Conservation (phyloP, 192 early-diverging fungal species). For the Coemansia sp. region DNA sequence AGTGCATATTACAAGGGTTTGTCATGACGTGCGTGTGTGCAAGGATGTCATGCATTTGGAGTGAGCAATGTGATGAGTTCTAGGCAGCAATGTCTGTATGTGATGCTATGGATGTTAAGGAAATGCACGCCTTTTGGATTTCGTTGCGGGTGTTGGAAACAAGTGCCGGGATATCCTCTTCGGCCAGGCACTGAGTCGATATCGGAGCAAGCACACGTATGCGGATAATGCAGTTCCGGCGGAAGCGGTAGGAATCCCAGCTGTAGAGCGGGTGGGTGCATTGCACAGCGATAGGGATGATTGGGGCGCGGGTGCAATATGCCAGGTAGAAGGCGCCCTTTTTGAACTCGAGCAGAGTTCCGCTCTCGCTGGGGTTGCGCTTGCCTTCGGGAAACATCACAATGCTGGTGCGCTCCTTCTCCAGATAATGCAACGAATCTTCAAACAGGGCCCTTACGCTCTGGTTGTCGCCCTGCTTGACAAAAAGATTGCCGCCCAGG, state of each 20-base stretch:
- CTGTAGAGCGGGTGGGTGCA: conserved; percentile 57
- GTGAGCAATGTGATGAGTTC: neutral
- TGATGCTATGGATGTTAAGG: conserved; percentile 16
- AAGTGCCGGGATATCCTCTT: conserved; percentile 52
- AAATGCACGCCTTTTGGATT: conserved; percentile 41
- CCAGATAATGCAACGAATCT: conserved; percentile 71
- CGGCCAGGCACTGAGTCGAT: conserved; percentile 39
- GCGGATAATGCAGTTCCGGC: conserved; percentile 44
- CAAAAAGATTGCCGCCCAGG: conserved; percentile 82
- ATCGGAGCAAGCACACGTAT: conserved; percentile 52
- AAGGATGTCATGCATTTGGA: neutral
- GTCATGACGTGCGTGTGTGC: neutral
- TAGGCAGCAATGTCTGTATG: neutral
- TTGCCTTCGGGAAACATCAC: conserved; percentile 94
- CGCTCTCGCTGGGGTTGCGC: conserved; percentile 69
- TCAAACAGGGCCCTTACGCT: conserved; percentile 76
- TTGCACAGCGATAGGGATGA: conserved; percentile 86
- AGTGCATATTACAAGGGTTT: neutral
- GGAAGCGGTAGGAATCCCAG: conserved; percentile 36
- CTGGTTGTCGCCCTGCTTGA: conserved; percentile 77
- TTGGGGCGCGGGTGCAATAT: conserved; percentile 78
- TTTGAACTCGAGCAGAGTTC: conserved; percentile 86
- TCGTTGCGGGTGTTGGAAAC: conserved; percentile 37
- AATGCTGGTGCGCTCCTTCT: conserved; percentile 71
- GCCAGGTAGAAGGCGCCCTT: conserved; percentile 97